Evolutionary conservation across 495 filamentous ascomycete genomes (phyloP).

Genomic region (Aspergillus olivimuriae): DNA sequence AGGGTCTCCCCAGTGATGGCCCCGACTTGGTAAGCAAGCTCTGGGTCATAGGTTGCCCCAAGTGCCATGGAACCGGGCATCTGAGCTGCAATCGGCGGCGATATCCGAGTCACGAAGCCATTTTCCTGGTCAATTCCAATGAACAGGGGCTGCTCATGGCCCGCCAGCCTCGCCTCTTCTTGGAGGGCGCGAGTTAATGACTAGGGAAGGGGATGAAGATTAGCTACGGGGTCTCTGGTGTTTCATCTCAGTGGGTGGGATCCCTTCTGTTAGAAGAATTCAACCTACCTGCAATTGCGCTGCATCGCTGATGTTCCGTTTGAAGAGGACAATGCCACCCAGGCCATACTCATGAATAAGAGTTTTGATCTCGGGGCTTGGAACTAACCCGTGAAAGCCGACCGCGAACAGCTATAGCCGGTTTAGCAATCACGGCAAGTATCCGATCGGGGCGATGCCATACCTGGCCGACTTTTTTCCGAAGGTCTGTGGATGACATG

Average conservation of each 20-base stretch:
- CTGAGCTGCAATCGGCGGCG: slow-evolving; percentile 37
- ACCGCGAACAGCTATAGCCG: slow-evolving; percentile 40
- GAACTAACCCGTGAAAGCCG: slow-evolving; percentile 39
- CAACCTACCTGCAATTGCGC: slow-evolving; percentile 32
- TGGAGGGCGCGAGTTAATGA: slow-evolving; percentile 32
- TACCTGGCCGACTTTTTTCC: slow-evolving; percentile 34
- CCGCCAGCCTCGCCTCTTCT: slow-evolving; percentile 32
- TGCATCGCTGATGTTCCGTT: slow-evolving; percentile 36
- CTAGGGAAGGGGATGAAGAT: slow-evolving; percentile 14
- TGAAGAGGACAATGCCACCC: slow-evolving; percentile 42
- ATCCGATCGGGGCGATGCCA: background rate
- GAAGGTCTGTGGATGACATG: slow-evolving; percentile 21
- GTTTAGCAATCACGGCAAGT: background rate
- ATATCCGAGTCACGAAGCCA: slow-evolving; percentile 38
- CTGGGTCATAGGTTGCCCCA: slow-evolving; percentile 33
- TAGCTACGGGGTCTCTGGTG: too few species aligned
- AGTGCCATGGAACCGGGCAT: slow-evolving; percentile 37
- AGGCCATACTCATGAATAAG: slow-evolving; percentile 42
- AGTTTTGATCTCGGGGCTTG: slow-evolving; percentile 41
- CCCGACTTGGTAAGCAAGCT: slow-evolving; percentile 31
- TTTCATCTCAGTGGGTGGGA: background rate
- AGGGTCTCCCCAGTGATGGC: slow-evolving; percentile 31
- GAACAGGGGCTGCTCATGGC: slow-evolving; percentile 34
- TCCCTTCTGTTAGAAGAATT: background rate
- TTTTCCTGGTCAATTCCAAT: slow-evolving; percentile 43